Base-by-base conservation (phyloP, 2,329 filamentous ascomycete species). In the Myriosclerotinia scirpicola region DNA sequence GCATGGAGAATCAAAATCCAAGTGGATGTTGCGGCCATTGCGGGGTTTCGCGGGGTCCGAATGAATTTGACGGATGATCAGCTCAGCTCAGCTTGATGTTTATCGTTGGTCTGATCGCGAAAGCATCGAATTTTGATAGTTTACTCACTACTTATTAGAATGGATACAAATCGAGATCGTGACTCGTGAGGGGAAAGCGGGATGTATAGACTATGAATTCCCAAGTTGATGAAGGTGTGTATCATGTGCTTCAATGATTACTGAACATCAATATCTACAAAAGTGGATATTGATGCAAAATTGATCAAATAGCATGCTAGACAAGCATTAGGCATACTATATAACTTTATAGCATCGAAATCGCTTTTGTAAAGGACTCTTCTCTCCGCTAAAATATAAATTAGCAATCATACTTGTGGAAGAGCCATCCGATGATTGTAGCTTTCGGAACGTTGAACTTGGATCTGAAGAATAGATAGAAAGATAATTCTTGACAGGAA, bases 231-330 rank as follows among this genome's bases (percentile, higher is more conserved):
- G 14, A 11, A 54, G 9, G 11, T 54, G 11, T 54, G 52, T 20
- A 54, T 9, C 30, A 36, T 36, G 30, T 34, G 26, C 26, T 53
- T 53, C 17, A 26, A 26, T 53, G 50, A 36, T 54, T 54, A 54
- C 8, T 38, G 9, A 54, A 12, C 34, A 54, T 36, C 53, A 9
- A 54, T 34, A 54, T 7, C 34, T 54, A n/a, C 17, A 22, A 55
- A 55, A 55, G 34, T 40, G 53, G 53, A 55, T 55, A 22, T 15
- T 22, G 34, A 55, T 55, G 53, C 34, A 55, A 5, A 30, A 55
- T 55, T 40, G 36, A 55, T 55, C 7, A 40, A n/a, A 38, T 54
- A 34, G 17, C 20, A 54, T 38, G 11, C 2, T 20, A 54, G 38
- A 54, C 53, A 54, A 54, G 53, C 20, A 36, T 54, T 38, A 4